Conservation (phyloP, 2,329 filamentous ascomycete genomes). For the Scedosporium apiospermum region DNA sequence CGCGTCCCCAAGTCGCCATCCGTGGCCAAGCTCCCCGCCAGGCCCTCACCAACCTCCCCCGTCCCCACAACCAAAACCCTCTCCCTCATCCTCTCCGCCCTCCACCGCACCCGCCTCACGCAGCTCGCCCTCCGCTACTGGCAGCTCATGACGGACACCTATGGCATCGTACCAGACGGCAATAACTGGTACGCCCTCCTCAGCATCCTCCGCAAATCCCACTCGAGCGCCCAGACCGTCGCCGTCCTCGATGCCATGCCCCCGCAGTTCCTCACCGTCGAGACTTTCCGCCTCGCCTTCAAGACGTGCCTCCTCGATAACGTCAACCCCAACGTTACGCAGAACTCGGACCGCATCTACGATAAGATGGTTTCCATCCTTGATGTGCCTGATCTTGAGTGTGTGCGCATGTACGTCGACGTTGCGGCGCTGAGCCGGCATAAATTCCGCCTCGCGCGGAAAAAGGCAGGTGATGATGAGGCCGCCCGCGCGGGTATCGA, state of each 20-base stretch:
- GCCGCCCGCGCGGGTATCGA: constrained; percentile 10
- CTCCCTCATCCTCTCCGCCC: constrained; percentile 57
- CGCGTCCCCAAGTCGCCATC: constrained; percentile 7
- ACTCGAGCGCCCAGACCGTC: constrained; percentile 53
- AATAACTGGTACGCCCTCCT: constrained; percentile 64
- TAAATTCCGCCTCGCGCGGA: constrained; percentile 2
- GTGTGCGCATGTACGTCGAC: constrained; percentile 47
- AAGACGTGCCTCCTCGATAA: constrained; percentile 65
- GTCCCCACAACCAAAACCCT: constrained; percentile 49
- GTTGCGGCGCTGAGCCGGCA: constrained; percentile 15
- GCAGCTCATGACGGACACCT: constrained; percentile 55
- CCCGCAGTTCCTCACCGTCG: constrained; percentile 27
- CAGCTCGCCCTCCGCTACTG: constrained; percentile 67
- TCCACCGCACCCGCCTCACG: constrained; percentile 49
- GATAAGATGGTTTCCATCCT: constrained; percentile 40
- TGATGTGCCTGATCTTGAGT: constrained; percentile 36
- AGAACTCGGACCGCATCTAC: constrained; percentile 55
- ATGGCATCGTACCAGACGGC: constrained; percentile 59
- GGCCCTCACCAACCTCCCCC: constrained; percentile 21
- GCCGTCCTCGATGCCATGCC: constrained; percentile 50
- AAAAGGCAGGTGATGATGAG: constrained; percentile 13
- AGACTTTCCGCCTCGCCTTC: constrained; percentile 65
- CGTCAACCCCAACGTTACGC: constrained; percentile 61
- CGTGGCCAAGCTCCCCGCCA: background rate
- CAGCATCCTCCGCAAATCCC: constrained; percentile 53